Evolutionary conservation across 148 eudicot species (phyloP).

Genomic region (Cornus florida): DNA sequence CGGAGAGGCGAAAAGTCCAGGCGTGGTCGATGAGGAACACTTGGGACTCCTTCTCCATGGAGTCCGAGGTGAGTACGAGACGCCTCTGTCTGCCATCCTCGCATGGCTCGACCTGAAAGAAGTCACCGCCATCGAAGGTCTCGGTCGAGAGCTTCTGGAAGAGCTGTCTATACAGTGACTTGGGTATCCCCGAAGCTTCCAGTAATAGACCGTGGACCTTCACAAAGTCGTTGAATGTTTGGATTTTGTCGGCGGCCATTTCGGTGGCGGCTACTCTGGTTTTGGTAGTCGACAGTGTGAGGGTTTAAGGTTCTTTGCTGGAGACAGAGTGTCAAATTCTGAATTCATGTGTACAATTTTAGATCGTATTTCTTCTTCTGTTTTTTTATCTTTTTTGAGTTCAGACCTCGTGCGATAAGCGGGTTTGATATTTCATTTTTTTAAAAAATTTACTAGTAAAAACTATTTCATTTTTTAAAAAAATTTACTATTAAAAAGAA

Average conservation of each 20-base stretch:
- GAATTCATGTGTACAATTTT: too few relatives aligned
- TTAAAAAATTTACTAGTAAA: too few relatives aligned
- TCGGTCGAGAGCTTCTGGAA: constrained; percentile 70
- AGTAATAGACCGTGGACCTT: constrained; percentile 68
- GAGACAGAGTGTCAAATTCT: neutral
- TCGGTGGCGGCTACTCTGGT: neutral
- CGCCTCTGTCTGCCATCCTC: constrained; percentile 74
- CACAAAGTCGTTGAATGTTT: constrained; percentile 59
- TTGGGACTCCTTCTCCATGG: constrained; percentile 47
- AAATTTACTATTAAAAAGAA: too few relatives aligned
- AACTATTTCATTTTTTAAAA: too few relatives aligned
- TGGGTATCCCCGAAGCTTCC: constrained; percentile 68
- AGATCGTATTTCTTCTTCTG: too few relatives aligned
- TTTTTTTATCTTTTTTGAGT: too few relatives aligned
- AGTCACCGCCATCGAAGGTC: constrained; percentile 79
- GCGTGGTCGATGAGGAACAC: constrained; percentile 91
- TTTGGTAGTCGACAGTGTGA: neutral
- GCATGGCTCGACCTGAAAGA: constrained; percentile 71
- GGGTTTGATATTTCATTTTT: too few relatives aligned
- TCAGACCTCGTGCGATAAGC: too few relatives aligned
- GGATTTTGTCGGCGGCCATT: constrained; percentile 39
- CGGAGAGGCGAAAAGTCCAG: constrained; percentile 88
- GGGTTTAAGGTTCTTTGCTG: neutral
- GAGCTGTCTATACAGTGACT: constrained; percentile 52
- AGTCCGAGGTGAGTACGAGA: constrained; percentile 47